Percentiles rank a stretch among this genome's conserved stretches.
Conservation (phyloP, 805 yeast genomes). For the Saccharomycopsis amapae region DNA sequence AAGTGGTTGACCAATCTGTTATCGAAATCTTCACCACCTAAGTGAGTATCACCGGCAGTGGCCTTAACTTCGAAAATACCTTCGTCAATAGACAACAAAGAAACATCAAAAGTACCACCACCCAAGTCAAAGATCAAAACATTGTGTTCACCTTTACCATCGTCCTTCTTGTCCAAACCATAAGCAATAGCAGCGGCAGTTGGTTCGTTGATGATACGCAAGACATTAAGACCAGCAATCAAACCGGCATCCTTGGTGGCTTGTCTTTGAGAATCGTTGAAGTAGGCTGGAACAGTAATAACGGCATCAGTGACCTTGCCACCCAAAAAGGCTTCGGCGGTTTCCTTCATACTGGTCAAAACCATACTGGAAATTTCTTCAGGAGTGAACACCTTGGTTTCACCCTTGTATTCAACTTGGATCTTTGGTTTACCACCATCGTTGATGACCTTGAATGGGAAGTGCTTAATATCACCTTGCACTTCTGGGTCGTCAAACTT, state of each 20-base stretch:
- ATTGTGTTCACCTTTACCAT: slow-evolving; percentile 66
- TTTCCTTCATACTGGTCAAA: slow-evolving; percentile 85
- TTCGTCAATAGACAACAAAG: slow-evolving; percentile 67
- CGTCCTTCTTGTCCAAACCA: slow-evolving; percentile 61
- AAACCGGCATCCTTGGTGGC: slow-evolving; percentile 97
- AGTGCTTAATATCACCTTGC: slow-evolving; percentile 72
- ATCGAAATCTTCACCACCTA: slow-evolving; percentile 88
- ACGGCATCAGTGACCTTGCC: slow-evolving; percentile 82
- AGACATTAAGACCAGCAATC: slow-evolving; percentile 91
- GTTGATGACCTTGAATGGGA: slow-evolving; percentile 77
- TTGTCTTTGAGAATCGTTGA: slow-evolving; percentile 97
- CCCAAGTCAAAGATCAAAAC: slow-evolving; percentile 76
- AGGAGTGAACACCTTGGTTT: slow-evolving; percentile 78
- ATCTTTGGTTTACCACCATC: slow-evolving; percentile 82
- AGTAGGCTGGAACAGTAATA: slow-evolving; percentile 94
- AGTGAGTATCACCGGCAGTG: slow-evolving; percentile 63
- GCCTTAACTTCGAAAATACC: slow-evolving; percentile 83
- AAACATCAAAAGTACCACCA: slow-evolving; percentile 86
- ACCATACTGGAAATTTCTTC: slow-evolving; percentile 95
- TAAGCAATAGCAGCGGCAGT: slow-evolving; percentile 98
- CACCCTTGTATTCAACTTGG: slow-evolving; percentile 84
- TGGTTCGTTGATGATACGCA: slow-evolving; percentile 94
- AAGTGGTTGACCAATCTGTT: slow-evolving; percentile 74
- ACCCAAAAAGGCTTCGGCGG: slow-evolving; percentile 89
- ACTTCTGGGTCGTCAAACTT: slow-evolving; percentile 76